Base-by-base conservation (phyloP, 163 green algal genomes). In the Scenedesmus sp. region DNA sequence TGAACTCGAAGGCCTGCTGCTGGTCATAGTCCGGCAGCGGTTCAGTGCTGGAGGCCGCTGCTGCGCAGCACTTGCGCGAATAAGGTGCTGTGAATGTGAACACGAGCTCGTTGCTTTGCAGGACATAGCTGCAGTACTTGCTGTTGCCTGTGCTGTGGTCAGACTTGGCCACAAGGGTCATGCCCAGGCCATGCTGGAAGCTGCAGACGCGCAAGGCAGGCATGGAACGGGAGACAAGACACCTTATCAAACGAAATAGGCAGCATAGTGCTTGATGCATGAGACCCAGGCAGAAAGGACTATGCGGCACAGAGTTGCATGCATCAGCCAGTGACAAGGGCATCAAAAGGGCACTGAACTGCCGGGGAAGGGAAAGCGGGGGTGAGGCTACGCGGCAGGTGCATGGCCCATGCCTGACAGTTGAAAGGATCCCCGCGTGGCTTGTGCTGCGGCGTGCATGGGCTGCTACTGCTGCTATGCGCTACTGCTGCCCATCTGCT, bases 71-170 rank as follows among this genome's bases (percentile, higher is more conserved):
- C 44, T 93, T 91, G 43, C 78, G 91, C 33, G 95, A 96, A 91
- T 99, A 99, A 0, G 98, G 98, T 13, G 98, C 97, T 42, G 98
- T 99, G 92, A 99, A 99, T 35, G 95, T 91, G 56, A 99, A 99
- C 12, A 97, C 91, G n/a, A 99, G 94, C 35, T 99, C 97, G 73
- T 97, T 93, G 49, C 93, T 97, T 72, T 94, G 92, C 73, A 99
- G 91, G 0, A 97, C 98, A 81, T 99, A 99, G 56, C 92, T 97
- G 20, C 96, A 96, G 94, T 96, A 99, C 18, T 92, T 72, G 59
- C 94, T 94, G 94, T 99, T 99, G 86, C 96, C 96, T 26, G 97
- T 99, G 51, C 91, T 95, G 89, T 98, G 96, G 92, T 99, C 97
- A 33, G 95, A 98, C 91, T 98, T 98, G 59, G 96, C 97, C 33